phyloP scores from a whole-genome alignment of 805 yeast genomes.

The Teunomyces stri region DNA sequence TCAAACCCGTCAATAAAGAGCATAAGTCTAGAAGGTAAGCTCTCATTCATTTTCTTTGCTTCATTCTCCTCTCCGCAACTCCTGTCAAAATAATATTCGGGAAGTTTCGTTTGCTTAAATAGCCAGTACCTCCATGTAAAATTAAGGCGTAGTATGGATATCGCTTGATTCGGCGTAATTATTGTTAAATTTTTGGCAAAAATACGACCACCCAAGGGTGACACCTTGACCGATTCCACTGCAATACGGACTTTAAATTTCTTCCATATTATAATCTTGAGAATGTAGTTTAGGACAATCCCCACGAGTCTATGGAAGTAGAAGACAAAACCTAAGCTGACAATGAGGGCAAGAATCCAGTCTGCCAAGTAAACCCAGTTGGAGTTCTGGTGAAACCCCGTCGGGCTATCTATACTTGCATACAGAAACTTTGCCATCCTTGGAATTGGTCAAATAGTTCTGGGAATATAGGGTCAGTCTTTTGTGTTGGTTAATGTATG shows the following conservation, averaged over 20 bases:
- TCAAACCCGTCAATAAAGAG: slow-evolving; percentile 76
- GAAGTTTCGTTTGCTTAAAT: slow-evolving; percentile 41
- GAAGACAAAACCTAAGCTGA: slow-evolving; percentile 65
- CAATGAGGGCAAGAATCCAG: slow-evolving; percentile 69
- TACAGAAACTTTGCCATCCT: slow-evolving; percentile 4
- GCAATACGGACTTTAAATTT: slow-evolving; percentile 54
- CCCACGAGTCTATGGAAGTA: slow-evolving; percentile 76
- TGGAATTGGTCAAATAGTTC: background rate
- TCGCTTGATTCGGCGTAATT: slow-evolving; percentile 69
- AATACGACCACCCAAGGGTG: slow-evolving; percentile 79
- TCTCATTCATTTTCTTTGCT: slow-evolving; percentile 29
- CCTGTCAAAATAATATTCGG: slow-evolving; percentile 29
- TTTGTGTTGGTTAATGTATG: background rate
- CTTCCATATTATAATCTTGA: slow-evolving; percentile 64
- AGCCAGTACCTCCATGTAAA: slow-evolving; percentile 93
- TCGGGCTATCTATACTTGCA: background rate
- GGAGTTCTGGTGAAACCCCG: slow-evolving; percentile 1
- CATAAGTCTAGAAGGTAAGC: slow-evolving; percentile 54
- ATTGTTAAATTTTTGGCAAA: slow-evolving; percentile 73
- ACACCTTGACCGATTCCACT: slow-evolving; percentile 71
- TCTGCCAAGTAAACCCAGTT: slow-evolving; percentile 74
- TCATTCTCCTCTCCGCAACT: slow-evolving; percentile 7
- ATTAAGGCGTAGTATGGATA: slow-evolving; percentile 67
- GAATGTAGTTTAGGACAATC: slow-evolving; percentile 46
- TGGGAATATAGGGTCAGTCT: background rate